Base-by-base conservation (phyloP, 176 grass and related monocot genomes). In the Eleusine indica region DNA sequence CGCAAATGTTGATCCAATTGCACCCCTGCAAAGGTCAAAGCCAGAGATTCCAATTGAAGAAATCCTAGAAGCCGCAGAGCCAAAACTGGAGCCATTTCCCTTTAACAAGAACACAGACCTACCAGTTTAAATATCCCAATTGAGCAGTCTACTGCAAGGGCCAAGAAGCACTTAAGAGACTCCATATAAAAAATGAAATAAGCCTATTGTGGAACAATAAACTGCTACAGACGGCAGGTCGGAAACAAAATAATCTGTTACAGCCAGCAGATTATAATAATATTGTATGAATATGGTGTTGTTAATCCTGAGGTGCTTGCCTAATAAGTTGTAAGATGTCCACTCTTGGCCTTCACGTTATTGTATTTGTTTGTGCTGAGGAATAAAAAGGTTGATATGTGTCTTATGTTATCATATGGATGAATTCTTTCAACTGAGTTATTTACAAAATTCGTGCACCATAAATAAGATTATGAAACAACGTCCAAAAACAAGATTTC, bases 81-180 rank as follows among this genome's bases (percentile, higher is more conserved):
- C 89, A 63, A 87, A 30, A 75, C 29, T 89, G 85, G 53, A 89
- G 79, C 85, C 92, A 80, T 91, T 84, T 47, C 81, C 84, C 14
- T 94, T 94, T 69, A 25, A 81, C 53, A 41, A 80, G 71, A 70
- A 87, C 76, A 89, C 92, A 5, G 89, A 94, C 73, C 71, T 91
- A 62, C 88, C 84, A 7, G 74, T 90, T 65, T 86, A 84, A 88
- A 75, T 28, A 81, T 78, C 41, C 57, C 43, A 35, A 15, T 2
- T 9, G 54, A 80, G 37, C 65, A 66, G 48, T 62, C 79, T 57
- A 25, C 28, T 42, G 66, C 69, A 71, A 68, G 62, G 48, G 47
- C 43, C 80, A 76, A 25, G 43, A 87, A 51, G 11, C 2, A 65
- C 78, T 81, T 81, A 7, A 7, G 4, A 89, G 7, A 49, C 42